A percentile compares a stretch with the other conserved stretches of the same genome.
These are phyloP conservation scores for Kwoniella botswanensis DNA, from an alignment of 768 basidiomycete species.

Conservation along the genomic window DNA sequence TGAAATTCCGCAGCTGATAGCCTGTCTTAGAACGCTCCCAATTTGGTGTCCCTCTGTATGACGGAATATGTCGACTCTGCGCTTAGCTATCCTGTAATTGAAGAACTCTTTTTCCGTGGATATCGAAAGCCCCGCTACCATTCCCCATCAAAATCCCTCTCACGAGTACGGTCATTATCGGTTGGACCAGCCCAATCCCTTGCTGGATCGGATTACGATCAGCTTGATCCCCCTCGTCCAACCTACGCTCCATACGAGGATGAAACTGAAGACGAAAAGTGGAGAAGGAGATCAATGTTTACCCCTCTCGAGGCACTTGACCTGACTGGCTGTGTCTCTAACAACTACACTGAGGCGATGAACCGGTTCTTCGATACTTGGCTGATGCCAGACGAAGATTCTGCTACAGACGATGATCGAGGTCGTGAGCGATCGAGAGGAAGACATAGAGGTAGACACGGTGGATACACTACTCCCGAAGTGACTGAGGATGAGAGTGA, in stretches of 20 bases:
- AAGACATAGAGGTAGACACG: constrained; percentile 13
- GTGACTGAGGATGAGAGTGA: constrained; percentile 42
- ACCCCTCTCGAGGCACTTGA: constrained; percentile 85
- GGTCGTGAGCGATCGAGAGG: constrained; percentile 38
- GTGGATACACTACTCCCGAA: constrained; percentile 25
- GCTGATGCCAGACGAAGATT: constrained; percentile 39
- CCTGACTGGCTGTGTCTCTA: constrained; percentile 91
- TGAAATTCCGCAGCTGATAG: constrained; percentile 17
- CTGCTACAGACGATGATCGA: constrained; percentile 38
- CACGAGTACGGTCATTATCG: constrained; percentile 36
- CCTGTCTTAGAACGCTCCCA: constrained; percentile 76
- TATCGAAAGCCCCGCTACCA: constrained; percentile 44
- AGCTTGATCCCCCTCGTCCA: constrained; percentile 49
- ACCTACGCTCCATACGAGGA: constrained; percentile 64
- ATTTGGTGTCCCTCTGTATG: constrained; percentile 84
- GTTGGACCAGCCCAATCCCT: constrained; percentile 26
- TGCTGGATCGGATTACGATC: constrained; percentile 24
- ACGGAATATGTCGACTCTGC: constrained; percentile 97
- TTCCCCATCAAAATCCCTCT: constrained; percentile 38
- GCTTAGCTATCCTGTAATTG: constrained; percentile 79
- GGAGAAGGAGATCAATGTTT: constrained; percentile 57
- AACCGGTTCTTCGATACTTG: constrained; percentile 70
- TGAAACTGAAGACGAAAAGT: constrained; percentile 77
- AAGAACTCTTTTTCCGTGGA: constrained; percentile 88
- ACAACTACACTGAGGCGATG: constrained; percentile 83